These are phyloP conservation scores for Vachellia pachyceras DNA, from an alignment of 306 rosid species.

Conservation along the genomic window DNA sequence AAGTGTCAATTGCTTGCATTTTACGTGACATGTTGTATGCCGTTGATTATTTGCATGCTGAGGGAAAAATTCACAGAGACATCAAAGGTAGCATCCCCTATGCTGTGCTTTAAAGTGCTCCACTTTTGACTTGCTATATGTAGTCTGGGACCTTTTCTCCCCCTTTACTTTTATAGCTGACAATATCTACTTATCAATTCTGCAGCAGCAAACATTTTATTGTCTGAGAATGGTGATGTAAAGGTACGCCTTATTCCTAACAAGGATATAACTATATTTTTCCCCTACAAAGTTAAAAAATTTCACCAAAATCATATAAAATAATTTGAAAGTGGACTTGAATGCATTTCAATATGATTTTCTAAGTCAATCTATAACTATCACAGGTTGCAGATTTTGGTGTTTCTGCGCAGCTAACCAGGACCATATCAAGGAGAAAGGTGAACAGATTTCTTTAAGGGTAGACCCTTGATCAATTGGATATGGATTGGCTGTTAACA, in stretches of 20 bases:
- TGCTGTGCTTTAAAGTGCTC: conserved; percentile 13
- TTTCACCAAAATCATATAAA: not conserved
- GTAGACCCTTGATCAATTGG: conserved; percentile 24
- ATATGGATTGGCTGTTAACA: not conserved
- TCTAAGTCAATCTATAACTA: conserved; percentile 1
- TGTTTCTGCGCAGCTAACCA: conserved; percentile 25
- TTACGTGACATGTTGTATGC: conserved; percentile 13
- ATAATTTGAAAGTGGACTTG: conserved; percentile 6
- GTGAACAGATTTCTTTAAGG: conserved; percentile 22
- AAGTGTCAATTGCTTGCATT: conserved; percentile 18
- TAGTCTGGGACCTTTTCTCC: not conserved
- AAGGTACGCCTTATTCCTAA: conserved; percentile 53
- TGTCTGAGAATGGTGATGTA: conserved; percentile 49
- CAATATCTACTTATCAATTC: not conserved
- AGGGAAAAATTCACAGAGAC: conserved; percentile 24
- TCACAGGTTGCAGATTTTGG: conserved; percentile 31
- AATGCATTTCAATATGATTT: not conserved
- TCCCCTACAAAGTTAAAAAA: not conserved
- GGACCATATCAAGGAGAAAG: conserved; percentile 32
- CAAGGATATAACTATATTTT: not conserved
- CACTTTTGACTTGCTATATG: not conserved
- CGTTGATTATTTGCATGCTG: conserved; percentile 10
- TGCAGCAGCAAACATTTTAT: conserved; percentile 25
- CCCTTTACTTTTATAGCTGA: not conserved
- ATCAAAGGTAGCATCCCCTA: conserved; percentile 13